Base-by-base conservation (phyloP, 495 filamentous ascomycete genomes). In the Podospora australis region DNA sequence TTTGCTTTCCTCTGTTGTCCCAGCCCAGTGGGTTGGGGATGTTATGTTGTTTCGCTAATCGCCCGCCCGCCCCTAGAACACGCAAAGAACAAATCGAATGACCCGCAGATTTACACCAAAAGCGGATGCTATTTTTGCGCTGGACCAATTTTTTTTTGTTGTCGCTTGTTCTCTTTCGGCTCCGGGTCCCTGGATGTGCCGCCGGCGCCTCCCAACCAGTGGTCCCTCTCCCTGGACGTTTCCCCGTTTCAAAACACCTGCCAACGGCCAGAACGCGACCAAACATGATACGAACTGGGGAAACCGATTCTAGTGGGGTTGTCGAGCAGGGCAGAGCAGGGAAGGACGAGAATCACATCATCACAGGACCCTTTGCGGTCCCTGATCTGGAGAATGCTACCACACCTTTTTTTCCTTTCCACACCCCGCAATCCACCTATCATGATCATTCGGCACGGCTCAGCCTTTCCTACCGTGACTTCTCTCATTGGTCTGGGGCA, bases 161-260 rank as follows among this genome's bases (percentile, higher is more conserved):
- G 29, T 38, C 21, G 42, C 38, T 50, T 22, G 19, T 22, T 16
- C 20, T 20, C 45, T 39, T 39, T 56, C 53, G 53, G 53, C 34
- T 56, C 53, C 53, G 46, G 39, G 23, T 34, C 25, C 21, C 40
- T 48, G 53, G 48, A 40, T 48, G 40, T 39, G 48, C 53, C 39
- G 48, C 39, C 29, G 25, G 49, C 23, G 30, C 30, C 47, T 46
- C 45, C n/a, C 23, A 45, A 44, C 41, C 41, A 42, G 28, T 22
- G 50, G 24, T 36, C n/a, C 44, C 39, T 44, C 39, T 28, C 39
- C 22, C 26, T 30, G 32, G 25, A 34, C 32, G 22, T 16, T 9
- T 25, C 29, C 20, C 46, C 26, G 52, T 54, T 54, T 54, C 52
- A 55, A 13, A 23, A 29, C 41, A 28, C 30, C 32, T n/a, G 26